Evolutionary conservation across 179 eudicot genomes (phyloP), one percentile per base, ranked within the genome.

Genomic region (Amaranthus tricolor): DNA sequence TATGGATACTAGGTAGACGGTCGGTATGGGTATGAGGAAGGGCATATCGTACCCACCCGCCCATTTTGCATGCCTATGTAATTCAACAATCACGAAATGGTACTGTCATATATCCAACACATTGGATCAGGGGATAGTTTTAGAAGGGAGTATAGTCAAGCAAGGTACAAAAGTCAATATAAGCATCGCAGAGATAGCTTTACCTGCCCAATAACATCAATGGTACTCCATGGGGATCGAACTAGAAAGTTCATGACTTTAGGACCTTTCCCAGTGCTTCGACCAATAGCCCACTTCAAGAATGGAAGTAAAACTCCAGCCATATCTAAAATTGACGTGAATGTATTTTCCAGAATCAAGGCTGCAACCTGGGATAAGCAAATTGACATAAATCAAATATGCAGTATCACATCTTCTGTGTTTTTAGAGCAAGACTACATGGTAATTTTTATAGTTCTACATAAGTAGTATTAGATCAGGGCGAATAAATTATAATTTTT

Each of bases 221-320:
- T 79, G 16, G 98, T 90, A 74, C 83, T 85, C 98, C 98, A 94
- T 59, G 96, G 98, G 47, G 97, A 94, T 13, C 90, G 92, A 44
- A 94, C 98, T 51, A 92, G 69, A 80, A 64, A 79, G 72, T 94
- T 92, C 13, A 94, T 86, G 85, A 90, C 76, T 79, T 77, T 90
- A 50, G 84, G 86, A 79, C 90, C 91, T 71, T 85, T 90, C 50
- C 92, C 85, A 72, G 82, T 75, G 65, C 84, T 85, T 75, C 90
- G 87, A 61, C 98, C 98, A 81, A 94, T 92, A 80, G 92, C 86
- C 91, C 89, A 92, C 84, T 86, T 94, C 78, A 94, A 83, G 72
- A 94, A 89, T 9, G 98, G 98, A 59, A 94, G 72, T 50, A 94
- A 79, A 85, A 94, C 98, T 64, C 98, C 97, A 71, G 97, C 98